Base-by-base conservation (phyloP, 2,329 filamentous ascomycete species). In the Neoarthrinium moseri region DNA sequence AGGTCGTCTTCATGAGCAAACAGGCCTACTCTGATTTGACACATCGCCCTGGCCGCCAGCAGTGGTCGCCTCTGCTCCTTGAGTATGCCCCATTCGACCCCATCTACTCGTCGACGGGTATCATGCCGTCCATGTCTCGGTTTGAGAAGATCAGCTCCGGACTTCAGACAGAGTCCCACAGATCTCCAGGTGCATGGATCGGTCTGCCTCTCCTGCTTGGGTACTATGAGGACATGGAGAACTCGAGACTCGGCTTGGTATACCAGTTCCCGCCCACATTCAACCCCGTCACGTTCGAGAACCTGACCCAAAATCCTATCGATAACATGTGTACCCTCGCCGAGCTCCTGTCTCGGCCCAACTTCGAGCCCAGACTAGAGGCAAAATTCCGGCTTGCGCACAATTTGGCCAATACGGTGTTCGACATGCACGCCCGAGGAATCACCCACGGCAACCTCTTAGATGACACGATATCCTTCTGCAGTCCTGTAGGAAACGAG, bases 351-450 rank as follows among this genome's bases (percentile, higher is more conserved):
- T 67, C 66, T 2, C 63, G 69, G 13, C 71, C 74, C 1, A 71
- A 72, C 41, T 77, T 75, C 27, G 81, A 86, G 56, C 86, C 86
- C 0, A 78, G 80, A 27, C 71, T 91, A 1, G 88, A 92, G 65
- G 83, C 85, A 47, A 88, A 89, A 56, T 91, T 90, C 57, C 78
- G 84, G 12, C 72, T 92, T 41, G 87, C 87, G 4, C 77, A 86
- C 43, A 88, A 89, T 52, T 72, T 91, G 3, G 80, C 81, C 24
- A 84, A 84, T 52, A 87, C 86, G 4, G 75, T 91, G 26, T 88
- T 87, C 57, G 84, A 87, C 52, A 72, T 91, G 62, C 87, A 91
- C 59, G 76, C 78, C 3, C 75, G 84, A 32, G 80, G 82, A 12
- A 79, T 90, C 43, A 78, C 77, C 1, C 88, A 91, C 62, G 85